phyloP scores from a whole-genome alignment of 2,329 filamentous ascomycete genomes.

The Diaporthe vaccinii region DNA sequence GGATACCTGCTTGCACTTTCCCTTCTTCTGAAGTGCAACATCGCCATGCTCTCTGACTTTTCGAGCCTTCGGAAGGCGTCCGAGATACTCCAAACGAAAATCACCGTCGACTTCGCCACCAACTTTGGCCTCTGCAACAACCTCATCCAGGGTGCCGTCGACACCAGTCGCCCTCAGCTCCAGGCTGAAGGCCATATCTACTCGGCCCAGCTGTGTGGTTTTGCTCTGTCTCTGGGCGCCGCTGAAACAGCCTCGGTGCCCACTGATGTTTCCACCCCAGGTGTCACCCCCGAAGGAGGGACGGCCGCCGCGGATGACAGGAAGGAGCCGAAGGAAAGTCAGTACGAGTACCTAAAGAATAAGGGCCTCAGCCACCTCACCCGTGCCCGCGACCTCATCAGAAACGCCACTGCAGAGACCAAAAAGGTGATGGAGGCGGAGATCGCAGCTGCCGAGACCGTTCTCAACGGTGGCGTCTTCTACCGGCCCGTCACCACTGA shows the following conservation, averaged over 20 bases:
- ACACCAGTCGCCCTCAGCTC: constrained; percentile 55
- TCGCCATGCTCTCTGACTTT: constrained; percentile 60
- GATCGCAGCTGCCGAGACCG: constrained; percentile 59
- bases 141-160: constrained; percentile 55
- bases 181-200: constrained; percentile 65
- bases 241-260: too few relatives aligned
- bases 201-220: constrained; percentile 60
- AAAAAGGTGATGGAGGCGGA: constrained; percentile 57
- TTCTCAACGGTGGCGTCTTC: constrained; percentile 62
- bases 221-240: constrained; percentile 52
- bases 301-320: background rate
- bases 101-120: constrained; percentile 47
- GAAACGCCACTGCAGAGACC: constrained; percentile 37
- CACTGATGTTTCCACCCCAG: background rate
- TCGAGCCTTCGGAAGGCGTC: constrained; percentile 39
- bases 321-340: background rate
- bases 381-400: constrained; percentile 43
- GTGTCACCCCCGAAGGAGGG: background rate
- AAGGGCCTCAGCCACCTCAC: constrained; percentile 43
- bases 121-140: constrained; percentile 55
- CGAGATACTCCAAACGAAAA: background rate
- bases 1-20: constrained; percentile 57
- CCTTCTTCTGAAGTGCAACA: constrained; percentile 63
- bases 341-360: background rate
- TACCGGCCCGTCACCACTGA: constrained; percentile 62